These are phyloP conservation scores for Leishmania braziliensis DNA, from an alignment of 208 protist species.

Conservation along the genomic window DNA sequence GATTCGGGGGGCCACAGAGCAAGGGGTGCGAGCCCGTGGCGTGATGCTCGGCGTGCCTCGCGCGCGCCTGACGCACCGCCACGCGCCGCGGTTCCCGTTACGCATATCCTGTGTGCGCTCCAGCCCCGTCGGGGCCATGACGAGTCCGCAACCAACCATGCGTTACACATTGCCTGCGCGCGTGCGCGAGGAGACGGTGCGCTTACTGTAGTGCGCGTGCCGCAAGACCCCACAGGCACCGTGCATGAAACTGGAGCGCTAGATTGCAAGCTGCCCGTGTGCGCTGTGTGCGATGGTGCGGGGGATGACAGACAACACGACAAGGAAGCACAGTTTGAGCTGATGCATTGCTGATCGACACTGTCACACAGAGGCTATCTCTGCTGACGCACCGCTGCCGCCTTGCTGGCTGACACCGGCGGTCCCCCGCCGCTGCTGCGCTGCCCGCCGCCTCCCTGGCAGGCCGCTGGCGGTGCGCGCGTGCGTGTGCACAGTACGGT, in stretches of 20 bases:
- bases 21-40: slow-evolving; percentile 18
- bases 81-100: slow-evolving; percentile 24
- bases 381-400: slow-evolving; percentile 11
- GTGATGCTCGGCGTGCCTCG: slow-evolving; percentile 24
- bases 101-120: slow-evolving; percentile 35
- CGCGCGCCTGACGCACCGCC: slow-evolving; percentile 21
- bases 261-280: neutral
- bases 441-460: neutral
- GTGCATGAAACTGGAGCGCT: slow-evolving; percentile 27
- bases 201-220: slow-evolving; percentile 27
- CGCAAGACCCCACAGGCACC: slow-evolving; percentile 24
- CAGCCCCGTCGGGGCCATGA: slow-evolving; percentile 33
- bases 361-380: slow-evolving; percentile 18
- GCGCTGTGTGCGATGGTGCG: slow-evolving; percentile 8
- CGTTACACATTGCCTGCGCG: slow-evolving; percentile 12
- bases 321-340: slow-evolving; percentile 23
- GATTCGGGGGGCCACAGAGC: slow-evolving; percentile 22
- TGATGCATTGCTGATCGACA: slow-evolving; percentile 25
- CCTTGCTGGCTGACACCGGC: neutral
- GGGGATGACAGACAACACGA: slow-evolving; percentile 18
- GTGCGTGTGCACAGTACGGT: slow-evolving; percentile 12
- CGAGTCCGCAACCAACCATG: slow-evolving; percentile 33
- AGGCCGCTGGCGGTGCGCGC: neutral
- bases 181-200: neutral
- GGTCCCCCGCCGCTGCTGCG: neutral